Percentiles rank a stretch among this genome's conserved stretches.
phyloP scores from a whole-genome alignment of 257 asterid genomes.

The Scutellaria galericulata region DNA sequence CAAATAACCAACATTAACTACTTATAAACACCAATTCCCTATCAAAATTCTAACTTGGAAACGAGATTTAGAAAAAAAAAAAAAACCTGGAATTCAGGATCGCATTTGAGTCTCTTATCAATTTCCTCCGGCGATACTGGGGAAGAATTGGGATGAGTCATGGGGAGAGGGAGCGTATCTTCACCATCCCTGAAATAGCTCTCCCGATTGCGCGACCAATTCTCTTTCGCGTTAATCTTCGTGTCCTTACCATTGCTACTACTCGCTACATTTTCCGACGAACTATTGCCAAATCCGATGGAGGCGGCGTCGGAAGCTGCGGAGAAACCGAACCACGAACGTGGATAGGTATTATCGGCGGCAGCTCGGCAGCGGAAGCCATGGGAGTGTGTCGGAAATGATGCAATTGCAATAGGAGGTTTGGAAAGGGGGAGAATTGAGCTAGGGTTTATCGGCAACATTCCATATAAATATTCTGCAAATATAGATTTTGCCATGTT shows the following conservation, averaged over 20 bases:
- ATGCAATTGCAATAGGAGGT: conserved; percentile 35
- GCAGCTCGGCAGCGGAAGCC: conserved; percentile 55
- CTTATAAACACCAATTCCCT: background rate
- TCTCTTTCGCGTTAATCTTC: conserved; percentile 68
- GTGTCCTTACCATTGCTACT: conserved; percentile 37
- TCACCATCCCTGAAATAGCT: conserved; percentile 72
- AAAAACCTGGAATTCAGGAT: conserved; percentile 60
- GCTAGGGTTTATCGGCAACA: conserved; percentile 71
- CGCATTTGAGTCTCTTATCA: conserved; percentile 72
- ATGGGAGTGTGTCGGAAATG: conserved; percentile 36
- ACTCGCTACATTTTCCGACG: conserved; percentile 38
- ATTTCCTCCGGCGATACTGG: conserved; percentile 74
- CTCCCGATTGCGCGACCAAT: conserved; percentile 81
- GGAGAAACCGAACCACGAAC: conserved; percentile 52
- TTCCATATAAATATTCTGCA: conserved; percentile 41
- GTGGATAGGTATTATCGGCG: conserved; percentile 48
- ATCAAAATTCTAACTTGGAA: background rate
- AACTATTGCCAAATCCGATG: conserved; percentile 43
- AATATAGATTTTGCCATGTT: background rate
- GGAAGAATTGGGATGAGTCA: conserved; percentile 71
- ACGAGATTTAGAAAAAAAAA: background rate
- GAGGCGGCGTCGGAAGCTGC: conserved; percentile 52
- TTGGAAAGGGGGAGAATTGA: conserved; percentile 40
- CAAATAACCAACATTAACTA: background rate
- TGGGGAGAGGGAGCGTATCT: conserved; percentile 84